Conservation (phyloP, 257 asterid species). For the Lycium ferocissimum region DNA sequence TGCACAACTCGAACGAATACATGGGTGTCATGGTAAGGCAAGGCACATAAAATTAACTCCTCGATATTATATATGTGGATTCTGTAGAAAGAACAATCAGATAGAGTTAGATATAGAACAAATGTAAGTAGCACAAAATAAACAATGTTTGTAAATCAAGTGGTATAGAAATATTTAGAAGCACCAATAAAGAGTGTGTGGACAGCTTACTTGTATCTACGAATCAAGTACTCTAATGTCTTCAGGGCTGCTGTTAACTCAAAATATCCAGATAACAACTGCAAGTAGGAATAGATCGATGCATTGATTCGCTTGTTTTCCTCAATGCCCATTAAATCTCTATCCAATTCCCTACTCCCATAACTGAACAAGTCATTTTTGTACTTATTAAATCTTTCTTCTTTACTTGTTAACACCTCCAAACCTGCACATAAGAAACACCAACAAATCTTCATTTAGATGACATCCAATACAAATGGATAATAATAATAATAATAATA, state of each 20-base stretch:
- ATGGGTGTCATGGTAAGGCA: constrained; percentile 93
- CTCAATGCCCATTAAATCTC: constrained; percentile 67
- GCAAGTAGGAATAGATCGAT: constrained; percentile 67
- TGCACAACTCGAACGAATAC: constrained; percentile 77
- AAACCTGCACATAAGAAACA: constrained; percentile 54
- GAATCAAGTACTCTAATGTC: constrained; percentile 86
- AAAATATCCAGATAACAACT: constrained; percentile 71
- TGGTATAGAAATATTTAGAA: background rate
- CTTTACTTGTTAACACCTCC: constrained; percentile 60
- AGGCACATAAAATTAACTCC: constrained; percentile 78
- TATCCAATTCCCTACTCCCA: constrained; percentile 75
- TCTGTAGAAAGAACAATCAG: constrained; percentile 47
- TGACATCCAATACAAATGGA: background rate
- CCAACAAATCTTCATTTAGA: background rate
- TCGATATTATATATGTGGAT: constrained; percentile 73
- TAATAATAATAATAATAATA: background rate
- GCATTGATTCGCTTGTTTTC: constrained; percentile 70
- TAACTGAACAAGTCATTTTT: constrained; percentile 74
- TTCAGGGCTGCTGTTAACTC: constrained; percentile 63
- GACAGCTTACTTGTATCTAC: constrained; percentile 73
- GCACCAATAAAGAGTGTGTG: background rate
- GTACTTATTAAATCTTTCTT: constrained; percentile 68
- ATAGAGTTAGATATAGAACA: background rate
- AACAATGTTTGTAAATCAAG: background rate
- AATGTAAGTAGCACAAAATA: background rate